phyloP scores from a whole-genome alignment of 352 stramenopile genomes.

The Phytophthora litchii region DNA sequence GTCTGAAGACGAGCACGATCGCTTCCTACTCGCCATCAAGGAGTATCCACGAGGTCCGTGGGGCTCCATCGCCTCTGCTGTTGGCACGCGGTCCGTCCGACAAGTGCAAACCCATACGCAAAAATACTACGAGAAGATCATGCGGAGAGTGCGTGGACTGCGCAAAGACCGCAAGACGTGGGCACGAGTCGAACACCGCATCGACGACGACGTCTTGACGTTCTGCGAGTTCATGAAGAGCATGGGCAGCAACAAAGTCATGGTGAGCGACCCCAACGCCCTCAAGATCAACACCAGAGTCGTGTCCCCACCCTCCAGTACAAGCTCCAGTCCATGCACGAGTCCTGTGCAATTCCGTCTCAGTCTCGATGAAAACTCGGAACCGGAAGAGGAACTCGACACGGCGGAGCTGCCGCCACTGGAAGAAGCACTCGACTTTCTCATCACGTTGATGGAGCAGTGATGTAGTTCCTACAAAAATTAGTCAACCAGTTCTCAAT shows the following conservation, averaged over 20 bases:
- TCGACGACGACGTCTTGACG: slow-evolving; percentile 56
- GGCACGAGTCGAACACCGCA: slow-evolving; percentile 57
- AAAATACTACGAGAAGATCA: slow-evolving; percentile 82
- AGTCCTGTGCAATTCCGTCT: slow-evolving; percentile 26
- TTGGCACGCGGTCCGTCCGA: slow-evolving; percentile 55
- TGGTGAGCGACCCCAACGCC: slow-evolving; percentile 22
- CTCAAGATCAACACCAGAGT: slow-evolving; percentile 21
- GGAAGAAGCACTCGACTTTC: slow-evolving; percentile 63
- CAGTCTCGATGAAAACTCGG: slow-evolving; percentile 19
- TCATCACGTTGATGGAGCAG: slow-evolving; percentile 52
- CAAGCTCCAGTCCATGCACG: slow-evolving; percentile 33
- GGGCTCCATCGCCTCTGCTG: slow-evolving; percentile 41
- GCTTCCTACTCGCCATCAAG: slow-evolving; percentile 56
- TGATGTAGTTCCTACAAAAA: slow-evolving; percentile 15
- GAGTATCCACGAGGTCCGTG: slow-evolving; percentile 54
- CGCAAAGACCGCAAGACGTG: slow-evolving; percentile 64
- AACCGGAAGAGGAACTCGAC: slow-evolving; percentile 21
- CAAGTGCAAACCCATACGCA: slow-evolving; percentile 74
- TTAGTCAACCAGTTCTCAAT: slow-evolving; percentile 4
- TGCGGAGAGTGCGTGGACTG: slow-evolving; percentile 57
- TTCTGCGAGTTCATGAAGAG: slow-evolving; percentile 57
- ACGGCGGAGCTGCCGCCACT: slow-evolving; percentile 35
- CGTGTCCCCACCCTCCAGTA: slow-evolving; percentile 25
- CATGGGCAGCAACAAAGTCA: slow-evolving; percentile 37
- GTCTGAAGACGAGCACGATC: slow-evolving; percentile 66